These are phyloP conservation scores for Eucalyptus marginata DNA, from an alignment of 345 rosid species.

Conservation along the genomic window DNA sequence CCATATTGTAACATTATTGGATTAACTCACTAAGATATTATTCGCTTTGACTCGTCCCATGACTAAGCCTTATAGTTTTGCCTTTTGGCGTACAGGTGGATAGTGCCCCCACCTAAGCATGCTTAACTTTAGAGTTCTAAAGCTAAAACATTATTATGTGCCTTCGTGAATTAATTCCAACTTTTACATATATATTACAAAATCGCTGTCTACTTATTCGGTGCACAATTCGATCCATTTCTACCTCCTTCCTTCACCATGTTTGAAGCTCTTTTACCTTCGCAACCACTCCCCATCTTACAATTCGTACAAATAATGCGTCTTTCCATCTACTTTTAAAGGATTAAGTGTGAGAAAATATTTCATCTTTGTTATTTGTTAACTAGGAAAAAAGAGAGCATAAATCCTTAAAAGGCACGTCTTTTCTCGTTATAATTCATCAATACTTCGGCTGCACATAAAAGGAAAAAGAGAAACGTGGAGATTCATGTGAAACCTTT, in stretches of 20 bases:
- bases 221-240: too few relatives aligned
- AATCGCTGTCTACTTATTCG: rapidly evolving
- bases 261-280: background rate
- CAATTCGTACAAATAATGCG: background rate
- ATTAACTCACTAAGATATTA: too few relatives aligned
- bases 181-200: too few relatives aligned
- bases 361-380: background rate
- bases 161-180: too few relatives aligned
- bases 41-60: rapidly evolving
- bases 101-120: too few relatives aligned
- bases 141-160: too few relatives aligned
- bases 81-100: too few relatives aligned
- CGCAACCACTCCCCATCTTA: background rate
- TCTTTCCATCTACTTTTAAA: background rate
- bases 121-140: too few relatives aligned
- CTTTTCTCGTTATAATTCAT: background rate
- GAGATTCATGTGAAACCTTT: background rate
- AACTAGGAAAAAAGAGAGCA: background rate
- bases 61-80: too few relatives aligned
- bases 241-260: too few relatives aligned
- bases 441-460: background rate
- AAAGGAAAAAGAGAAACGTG: background rate
- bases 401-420: background rate
- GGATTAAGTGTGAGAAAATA: background rate
- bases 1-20: rapidly evolving